These are phyloP conservation scores for Geotrichum bryndzae DNA, from an alignment of 1,139 yeast species.

Conservation along the genomic window DNA sequence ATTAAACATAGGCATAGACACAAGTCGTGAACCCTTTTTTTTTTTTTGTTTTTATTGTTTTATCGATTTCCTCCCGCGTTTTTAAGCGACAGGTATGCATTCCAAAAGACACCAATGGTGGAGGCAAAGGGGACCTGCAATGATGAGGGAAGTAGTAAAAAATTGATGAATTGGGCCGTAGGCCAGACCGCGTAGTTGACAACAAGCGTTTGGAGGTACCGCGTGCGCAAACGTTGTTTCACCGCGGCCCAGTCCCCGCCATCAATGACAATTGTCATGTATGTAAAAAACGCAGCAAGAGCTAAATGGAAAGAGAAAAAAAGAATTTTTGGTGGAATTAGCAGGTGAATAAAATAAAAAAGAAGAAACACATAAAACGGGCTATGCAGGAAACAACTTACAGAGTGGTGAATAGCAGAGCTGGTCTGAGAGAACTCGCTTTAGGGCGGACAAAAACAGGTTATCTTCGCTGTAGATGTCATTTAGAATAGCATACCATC, in stretches of 20 bases:
- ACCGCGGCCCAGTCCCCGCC: slow-evolving; percentile 64
- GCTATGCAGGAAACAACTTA: slow-evolving; percentile 1
- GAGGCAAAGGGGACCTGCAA: slow-evolving; percentile 91
- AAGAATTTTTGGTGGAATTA: not conserved
- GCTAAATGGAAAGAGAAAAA: slow-evolving; percentile 29
- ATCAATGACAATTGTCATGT: slow-evolving; percentile 77
- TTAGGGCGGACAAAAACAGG: slow-evolving; percentile 70
- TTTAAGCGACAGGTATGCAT: slow-evolving; percentile 64
- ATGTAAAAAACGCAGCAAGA: slow-evolving; percentile 71
- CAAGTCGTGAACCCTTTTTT: not conserved
- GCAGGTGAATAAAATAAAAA: not conserved
- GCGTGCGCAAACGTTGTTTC: slow-evolving; percentile 52
- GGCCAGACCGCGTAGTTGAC: slow-evolving; percentile 92
- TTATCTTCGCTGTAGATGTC: slow-evolving; percentile 69
- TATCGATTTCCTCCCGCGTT: slow-evolving; percentile 7
- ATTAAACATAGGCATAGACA: not conserved
- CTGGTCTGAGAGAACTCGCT: slow-evolving; percentile 87
- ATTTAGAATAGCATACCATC: slow-evolving; percentile 84
- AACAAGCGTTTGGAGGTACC: slow-evolving; percentile 70
- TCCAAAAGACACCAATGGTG: slow-evolving; percentile 86
- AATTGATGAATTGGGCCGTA: slow-evolving; percentile 84
- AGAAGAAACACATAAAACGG: no score
- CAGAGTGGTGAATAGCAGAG: slow-evolving; percentile 78
- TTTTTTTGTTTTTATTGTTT: not conserved
- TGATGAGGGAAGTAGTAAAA: slow-evolving; percentile 67